Evolutionary conservation across 139 green algal species (phyloP).

Genomic region (Coelastrella sp.): DNA sequence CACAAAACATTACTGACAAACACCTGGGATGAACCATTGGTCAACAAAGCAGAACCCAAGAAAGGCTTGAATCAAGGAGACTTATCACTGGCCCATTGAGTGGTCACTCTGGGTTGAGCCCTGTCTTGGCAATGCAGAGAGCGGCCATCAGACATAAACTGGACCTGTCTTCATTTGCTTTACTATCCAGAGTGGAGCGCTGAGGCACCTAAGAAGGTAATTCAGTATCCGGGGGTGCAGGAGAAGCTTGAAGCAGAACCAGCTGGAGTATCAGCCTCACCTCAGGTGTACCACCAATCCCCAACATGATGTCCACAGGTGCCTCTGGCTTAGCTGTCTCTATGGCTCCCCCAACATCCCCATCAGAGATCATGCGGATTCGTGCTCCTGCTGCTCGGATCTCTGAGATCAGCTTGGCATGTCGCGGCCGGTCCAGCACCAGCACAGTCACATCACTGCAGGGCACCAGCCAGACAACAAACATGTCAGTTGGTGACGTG

Average conservation of each 20-base stretch:
- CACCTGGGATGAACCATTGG: not conserved
- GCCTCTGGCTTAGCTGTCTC: constrained; percentile 75
- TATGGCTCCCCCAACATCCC: constrained; percentile 74
- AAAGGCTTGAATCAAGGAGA: no score
- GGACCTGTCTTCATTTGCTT: no score
- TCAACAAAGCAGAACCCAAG: no score
- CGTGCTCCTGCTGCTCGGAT: constrained; percentile 76
- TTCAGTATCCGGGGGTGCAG: no score
- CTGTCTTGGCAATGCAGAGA: no score
- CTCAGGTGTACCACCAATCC: constrained; percentile 69
- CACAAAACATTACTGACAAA: not conserved
- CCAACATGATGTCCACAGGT: constrained; percentile 81
- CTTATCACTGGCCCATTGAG: no score
- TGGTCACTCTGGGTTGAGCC: no score
- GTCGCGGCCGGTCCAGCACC: constrained; percentile 81
- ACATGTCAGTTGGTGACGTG: not conserved
- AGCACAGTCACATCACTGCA: constrained; percentile 79
- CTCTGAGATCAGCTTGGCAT: constrained; percentile 74
- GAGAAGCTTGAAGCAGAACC: not conserved
- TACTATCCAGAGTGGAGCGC: no score
- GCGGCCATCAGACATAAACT: no score
- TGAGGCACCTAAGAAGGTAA: no score
- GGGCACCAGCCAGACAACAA: not conserved
- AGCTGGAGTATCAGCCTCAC: constrained; percentile 29
- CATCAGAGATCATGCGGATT: constrained; percentile 81